phyloP scores from a whole-genome alignment of 768 basidiomycete genomes.

The Suillus plorans region DNA sequence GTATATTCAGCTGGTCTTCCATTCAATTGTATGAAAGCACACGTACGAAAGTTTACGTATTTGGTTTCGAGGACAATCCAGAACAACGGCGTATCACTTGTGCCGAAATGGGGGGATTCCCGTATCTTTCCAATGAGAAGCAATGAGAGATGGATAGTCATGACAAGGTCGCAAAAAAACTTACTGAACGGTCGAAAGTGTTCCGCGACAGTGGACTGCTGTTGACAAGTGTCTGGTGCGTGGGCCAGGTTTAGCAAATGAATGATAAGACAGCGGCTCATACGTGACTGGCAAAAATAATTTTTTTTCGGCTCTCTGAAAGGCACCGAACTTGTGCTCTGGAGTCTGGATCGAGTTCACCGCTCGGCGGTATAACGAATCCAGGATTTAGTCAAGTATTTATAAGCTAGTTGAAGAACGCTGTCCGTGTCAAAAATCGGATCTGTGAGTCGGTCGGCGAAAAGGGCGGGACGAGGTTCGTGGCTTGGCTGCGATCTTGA shows the following conservation, averaged over 20 bases:
- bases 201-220: neutral
- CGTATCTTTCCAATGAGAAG: neutral
- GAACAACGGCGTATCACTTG: neutral
- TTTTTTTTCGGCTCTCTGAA: neutral
- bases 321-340: neutral
- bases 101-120: neutral
- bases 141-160: neutral
- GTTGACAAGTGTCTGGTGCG: neutral
- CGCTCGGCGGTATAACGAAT: neutral
- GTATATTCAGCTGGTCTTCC: neutral
- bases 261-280: neutral
- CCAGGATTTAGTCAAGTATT: neutral
- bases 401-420: neutral
- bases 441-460: neutral
- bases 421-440: neutral
- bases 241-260: neutral
- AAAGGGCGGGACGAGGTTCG: neutral
- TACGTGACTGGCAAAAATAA: neutral
- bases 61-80: neutral
- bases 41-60: neutral
- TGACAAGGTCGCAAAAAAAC: neutral
- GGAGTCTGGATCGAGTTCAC: neutral
- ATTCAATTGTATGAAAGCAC: neutral
- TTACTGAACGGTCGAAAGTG: neutral
- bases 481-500: neutral